A percentile compares a stretch with the other conserved stretches of the same genome.
Evolutionary conservation across 2,329 filamentous ascomycete genomes (phyloP).

Genomic region (Aphanocladium album): DNA sequence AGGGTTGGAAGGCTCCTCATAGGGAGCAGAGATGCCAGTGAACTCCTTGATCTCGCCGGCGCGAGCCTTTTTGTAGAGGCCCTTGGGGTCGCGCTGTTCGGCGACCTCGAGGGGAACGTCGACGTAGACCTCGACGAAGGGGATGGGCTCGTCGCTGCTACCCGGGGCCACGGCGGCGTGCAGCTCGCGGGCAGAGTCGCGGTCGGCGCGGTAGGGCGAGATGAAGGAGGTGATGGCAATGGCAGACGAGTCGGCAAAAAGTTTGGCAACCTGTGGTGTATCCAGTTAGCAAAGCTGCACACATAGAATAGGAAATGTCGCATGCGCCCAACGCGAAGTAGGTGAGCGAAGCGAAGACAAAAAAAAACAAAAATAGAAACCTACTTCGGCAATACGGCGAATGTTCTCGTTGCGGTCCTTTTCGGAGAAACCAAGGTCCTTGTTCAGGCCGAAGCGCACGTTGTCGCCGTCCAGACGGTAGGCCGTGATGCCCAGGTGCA

Average conservation of each 20-base stretch:
- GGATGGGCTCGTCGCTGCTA: slow-evolving; percentile 61
- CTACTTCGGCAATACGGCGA: slow-evolving; percentile 76
- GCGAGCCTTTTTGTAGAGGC: slow-evolving; percentile 93
- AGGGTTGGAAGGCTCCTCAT: slow-evolving; percentile 79
- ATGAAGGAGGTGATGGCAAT: slow-evolving; percentile 96
- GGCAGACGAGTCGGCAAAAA: slow-evolving; percentile 86
- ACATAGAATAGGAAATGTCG: not conserved
- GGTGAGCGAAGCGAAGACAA: not conserved
- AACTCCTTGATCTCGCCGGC: slow-evolving; percentile 95
- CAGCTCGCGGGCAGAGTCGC: slow-evolving; percentile 73
- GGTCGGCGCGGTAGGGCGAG: slow-evolving; percentile 85
- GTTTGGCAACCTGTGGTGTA: slow-evolving; percentile 65
- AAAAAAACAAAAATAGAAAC: not conserved
- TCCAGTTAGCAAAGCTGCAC: slow-evolving; percentile 29
- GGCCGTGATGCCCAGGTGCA: slow-evolving; percentile 74
- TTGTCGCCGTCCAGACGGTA: slow-evolving; percentile 98
- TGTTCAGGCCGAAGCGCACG: slow-evolving; percentile 95
- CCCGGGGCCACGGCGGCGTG: slow-evolving; percentile 51
- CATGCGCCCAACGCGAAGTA: not conserved
- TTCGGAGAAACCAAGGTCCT: slow-evolving; percentile 92
- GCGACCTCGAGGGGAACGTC: slow-evolving; percentile 89
- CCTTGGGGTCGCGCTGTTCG: slow-evolving; percentile 94
- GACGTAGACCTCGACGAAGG: slow-evolving; percentile 91
- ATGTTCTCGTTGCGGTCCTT: slow-evolving; percentile 97
- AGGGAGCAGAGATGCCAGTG: slow-evolving; percentile 90